Base-by-base conservation (phyloP, 2,329 filamentous ascomycete genomes). In the Biscogniauxia marginata region DNA sequence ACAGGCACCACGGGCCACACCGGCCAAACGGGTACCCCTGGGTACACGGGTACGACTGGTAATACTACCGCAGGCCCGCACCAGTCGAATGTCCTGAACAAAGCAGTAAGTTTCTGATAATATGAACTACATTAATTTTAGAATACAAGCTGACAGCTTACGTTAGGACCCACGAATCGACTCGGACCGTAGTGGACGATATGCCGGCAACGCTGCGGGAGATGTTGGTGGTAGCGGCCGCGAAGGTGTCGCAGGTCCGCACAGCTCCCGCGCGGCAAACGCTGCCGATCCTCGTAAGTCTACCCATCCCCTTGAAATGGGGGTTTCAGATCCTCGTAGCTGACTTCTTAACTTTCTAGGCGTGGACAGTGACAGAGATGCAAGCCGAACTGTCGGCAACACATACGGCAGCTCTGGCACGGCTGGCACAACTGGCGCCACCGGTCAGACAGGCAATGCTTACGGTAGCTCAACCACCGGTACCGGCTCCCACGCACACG, bases 131-230 rank as follows among this genome's bases (percentile, higher is more conserved):
- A 16, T 20, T 46, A 44, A 49, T 46, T 50, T 45, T 53, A 2
- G 45, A 3, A 13, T 46, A 3, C 13, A 8, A 11, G 3, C 11
- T 3, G 30, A 18, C 20, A 46, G 45, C n/a, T 46, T 46, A 46
- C 19, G 9, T 18, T 19, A 60, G 43, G 82, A 85, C 60, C 81
- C 81, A 19, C 72, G 79, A n/a, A 73, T 83, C 51, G 81, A 85
- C 66, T 80, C 77, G 3, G 79, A 84, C 63, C 72, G 79, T 13
- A 63, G 61, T 30, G 67, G 66, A 25, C 54, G 62, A 13, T 62
- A 55, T 20, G 21, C 59, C 5, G 68, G 68, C 39, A 70, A 69
- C 57, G 62, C 60, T 4, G 63, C 64, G 9, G 66, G 67, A 16
- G 65, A 70, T 54, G 54, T 65, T 46, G 65, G 64, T 34, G 69